These are phyloP conservation scores for Monilinia fructigena DNA, from an alignment of 2,329 filamentous ascomycete genomes.

Conservation along the genomic window DNA sequence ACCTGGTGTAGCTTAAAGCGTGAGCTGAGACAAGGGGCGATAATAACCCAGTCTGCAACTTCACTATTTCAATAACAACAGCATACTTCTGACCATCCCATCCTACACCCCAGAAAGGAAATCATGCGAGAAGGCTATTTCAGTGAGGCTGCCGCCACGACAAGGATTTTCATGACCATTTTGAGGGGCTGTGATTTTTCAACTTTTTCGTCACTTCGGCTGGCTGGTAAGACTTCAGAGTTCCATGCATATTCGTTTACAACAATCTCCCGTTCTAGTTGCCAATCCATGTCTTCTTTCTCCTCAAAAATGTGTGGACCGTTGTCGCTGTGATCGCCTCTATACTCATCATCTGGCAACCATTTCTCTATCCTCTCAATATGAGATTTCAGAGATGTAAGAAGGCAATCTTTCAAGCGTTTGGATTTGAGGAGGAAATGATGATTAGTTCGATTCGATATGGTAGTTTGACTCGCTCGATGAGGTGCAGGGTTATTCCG, in stretches of 20 bases:
- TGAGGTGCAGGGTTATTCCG: background rate
- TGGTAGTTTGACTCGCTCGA: background rate
- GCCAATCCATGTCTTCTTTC: constrained; percentile 1
- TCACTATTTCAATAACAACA: background rate
- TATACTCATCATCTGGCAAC: background rate
- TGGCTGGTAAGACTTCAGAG: background rate
- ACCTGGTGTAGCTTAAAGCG: background rate
- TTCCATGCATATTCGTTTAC: constrained; percentile 5
- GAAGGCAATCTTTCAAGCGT: constrained; percentile 3
- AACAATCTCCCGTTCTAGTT: constrained; percentile 1
- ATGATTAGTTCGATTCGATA: constrained; percentile 7
- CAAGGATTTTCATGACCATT: background rate
- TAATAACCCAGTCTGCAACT: background rate
- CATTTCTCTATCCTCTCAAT: constrained; percentile 3
- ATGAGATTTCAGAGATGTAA: constrained; percentile 3
- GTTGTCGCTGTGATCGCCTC: background rate
- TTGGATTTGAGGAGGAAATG: constrained; percentile 10
- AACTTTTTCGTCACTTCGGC: background rate
- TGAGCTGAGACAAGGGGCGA: background rate
- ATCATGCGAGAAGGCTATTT: background rate
- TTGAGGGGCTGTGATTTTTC: background rate
- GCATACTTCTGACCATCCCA: background rate
- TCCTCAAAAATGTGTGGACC: background rate
- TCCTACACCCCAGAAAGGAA: background rate
- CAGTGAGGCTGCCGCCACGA: background rate